phyloP scores from a whole-genome alignment of 176 grass and related monocot genomes.

The Oropetium thomaeum region DNA sequence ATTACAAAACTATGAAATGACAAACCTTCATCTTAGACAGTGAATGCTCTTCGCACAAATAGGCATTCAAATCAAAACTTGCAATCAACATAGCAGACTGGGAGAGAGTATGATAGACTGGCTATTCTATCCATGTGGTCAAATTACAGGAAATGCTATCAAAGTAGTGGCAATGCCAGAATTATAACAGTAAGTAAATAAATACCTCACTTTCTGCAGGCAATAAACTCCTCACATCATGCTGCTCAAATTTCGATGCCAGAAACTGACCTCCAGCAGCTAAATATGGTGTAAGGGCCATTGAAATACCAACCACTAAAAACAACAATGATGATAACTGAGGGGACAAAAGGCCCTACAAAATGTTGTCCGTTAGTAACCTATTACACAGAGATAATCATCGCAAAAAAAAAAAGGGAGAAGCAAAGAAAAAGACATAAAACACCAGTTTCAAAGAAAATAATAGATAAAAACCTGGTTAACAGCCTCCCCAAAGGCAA shows the following conservation, averaged over 20 bases:
- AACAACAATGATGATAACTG: conserved; percentile 89
- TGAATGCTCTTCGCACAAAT: conserved; percentile 3
- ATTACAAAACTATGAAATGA: conserved; percentile 9
- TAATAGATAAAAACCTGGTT: conserved; percentile 68
- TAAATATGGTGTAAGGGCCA: conserved; percentile 95
- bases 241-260: conserved; percentile 96
- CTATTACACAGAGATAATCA: neutral
- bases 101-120: neutral
- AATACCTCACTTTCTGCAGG: conserved; percentile 98
- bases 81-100: neutral
- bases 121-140: neutral
- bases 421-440: conserved; percentile 17
- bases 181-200: conserved; percentile 33
- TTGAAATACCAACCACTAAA: conserved; percentile 95
- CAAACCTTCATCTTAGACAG: conserved; percentile 18
- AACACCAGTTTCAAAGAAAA: conserved; percentile 21
- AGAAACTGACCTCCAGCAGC: conserved; percentile 90
- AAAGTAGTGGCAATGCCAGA: neutral
- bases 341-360: conserved; percentile 85
- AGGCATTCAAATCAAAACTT: conserved; percentile 3
- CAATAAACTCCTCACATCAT: conserved; percentile 94
- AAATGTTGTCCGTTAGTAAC: conserved; percentile 25
- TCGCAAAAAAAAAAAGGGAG: too few species aligned
- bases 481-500: conserved; percentile 96
- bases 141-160: neutral